Conservation (phyloP, 768 basidiomycete species). For the Crepidotus variabilis region DNA sequence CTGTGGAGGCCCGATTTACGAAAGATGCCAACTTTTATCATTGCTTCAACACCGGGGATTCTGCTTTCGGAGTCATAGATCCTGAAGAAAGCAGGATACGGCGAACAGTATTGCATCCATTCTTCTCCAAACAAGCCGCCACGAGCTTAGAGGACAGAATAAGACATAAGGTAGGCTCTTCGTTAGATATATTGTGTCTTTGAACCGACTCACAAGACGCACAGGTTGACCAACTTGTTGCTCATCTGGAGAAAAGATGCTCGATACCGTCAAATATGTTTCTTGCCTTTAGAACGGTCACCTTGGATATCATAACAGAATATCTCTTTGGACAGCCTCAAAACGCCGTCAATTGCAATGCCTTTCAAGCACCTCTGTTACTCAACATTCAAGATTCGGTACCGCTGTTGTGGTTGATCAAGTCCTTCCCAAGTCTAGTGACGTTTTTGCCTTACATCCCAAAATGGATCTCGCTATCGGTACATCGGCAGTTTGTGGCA, state of each 20-base stretch:
- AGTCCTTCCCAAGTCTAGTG: slow-evolving; percentile 26
- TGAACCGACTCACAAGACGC: background rate
- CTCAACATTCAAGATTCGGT: slow-evolving; percentile 25
- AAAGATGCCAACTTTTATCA: slow-evolving; percentile 36
- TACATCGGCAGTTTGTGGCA: slow-evolving; percentile 14
- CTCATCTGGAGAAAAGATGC: slow-evolving; percentile 12
- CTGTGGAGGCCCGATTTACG: slow-evolving; percentile 28
- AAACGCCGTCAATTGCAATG: slow-evolving; percentile 25
- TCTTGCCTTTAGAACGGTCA: slow-evolving; percentile 36
- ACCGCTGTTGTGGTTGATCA: slow-evolving; percentile 26
- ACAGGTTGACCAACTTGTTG: slow-evolving; percentile 30
- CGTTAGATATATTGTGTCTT: background rate
- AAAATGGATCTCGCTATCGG: slow-evolving; percentile 7
- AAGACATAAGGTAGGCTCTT: slow-evolving; percentile 22
- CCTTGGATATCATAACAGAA: slow-evolving; percentile 39
- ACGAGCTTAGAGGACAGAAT: slow-evolving; percentile 31
- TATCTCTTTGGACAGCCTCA: slow-evolving; percentile 35
- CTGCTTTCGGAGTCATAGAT: slow-evolving; percentile 32
- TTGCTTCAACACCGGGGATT: slow-evolving; percentile 31
- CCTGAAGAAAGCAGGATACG: slow-evolving; percentile 27
- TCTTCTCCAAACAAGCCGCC: slow-evolving; percentile 36
- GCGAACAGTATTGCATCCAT: slow-evolving; percentile 27
- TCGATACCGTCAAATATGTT: slow-evolving; percentile 29
- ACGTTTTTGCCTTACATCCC: slow-evolving; percentile 14
- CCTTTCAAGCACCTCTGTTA: slow-evolving; percentile 32